Base-by-base conservation (phyloP, 257 asterid genomes). In the Ajuga chamaepitys region DNA sequence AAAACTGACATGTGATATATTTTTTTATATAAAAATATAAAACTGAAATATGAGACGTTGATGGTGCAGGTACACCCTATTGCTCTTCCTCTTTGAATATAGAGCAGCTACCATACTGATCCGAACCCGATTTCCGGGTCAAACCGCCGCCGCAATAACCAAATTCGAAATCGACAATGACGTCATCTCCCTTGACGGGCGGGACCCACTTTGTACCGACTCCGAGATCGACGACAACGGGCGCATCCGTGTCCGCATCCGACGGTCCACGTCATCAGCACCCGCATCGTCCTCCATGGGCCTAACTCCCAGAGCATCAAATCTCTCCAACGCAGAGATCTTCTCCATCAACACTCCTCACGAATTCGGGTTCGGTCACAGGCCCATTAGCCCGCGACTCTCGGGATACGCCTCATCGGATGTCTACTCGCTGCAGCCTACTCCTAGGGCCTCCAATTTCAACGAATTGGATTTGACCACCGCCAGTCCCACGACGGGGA, bases 381-480 rank as follows among this genome's bases (percentile, higher is more conserved):
- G 77, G 28, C 82, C 88, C 65, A 45, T 70, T 2, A 84, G 95
- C 75, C 91, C 95, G 62, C 65, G 74, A 9, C 25, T 80, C 1
- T 87, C 95, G 21, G 84, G 87, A 4, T 86, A 86, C 37, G 87
- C 88, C 0, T 86, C 95, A 0, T 87, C 95, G 0, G 95, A 84
- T 2, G 88, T 77, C 0, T 84, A 86, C 66, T 86, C 95, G 20
- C 85, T 86, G 64, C 95, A 86, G 63, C 95, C 95, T 0, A 86
- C 95, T 3, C 91, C 95, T 0, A 50, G 91, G 44, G 79, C 78
- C 0, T 86, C 95, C 0, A 86, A 82, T 37, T 82, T 84, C 71
- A 86, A 84, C 40, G 95, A 84, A 24, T 6, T 75, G 68, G 89
- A 82, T 14, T 20, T 48, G 55, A 0, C 64, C 9, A 65, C 84